Evolutionary conservation across 2,329 filamentous ascomycete genomes (phyloP), one percentile per base, ranked within the genome.

Genomic region (Ceratocystis albifundus): DNA sequence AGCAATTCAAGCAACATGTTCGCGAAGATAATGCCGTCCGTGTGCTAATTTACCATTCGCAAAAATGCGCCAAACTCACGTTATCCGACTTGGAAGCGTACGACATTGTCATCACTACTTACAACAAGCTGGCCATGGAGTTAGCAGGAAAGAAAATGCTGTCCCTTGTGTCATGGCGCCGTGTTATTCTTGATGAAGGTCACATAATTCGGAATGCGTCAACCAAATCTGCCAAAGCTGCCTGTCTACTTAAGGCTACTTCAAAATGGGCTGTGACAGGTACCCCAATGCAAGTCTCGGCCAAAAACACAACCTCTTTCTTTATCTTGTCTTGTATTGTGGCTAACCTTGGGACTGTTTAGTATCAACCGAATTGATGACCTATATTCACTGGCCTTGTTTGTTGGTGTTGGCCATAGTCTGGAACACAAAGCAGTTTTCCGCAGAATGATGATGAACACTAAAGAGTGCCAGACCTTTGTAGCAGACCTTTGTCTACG

Each of bases 21-120:
- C 81, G 84, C 46, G 74, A 79, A 4, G 81, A 87, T n/a, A 76
- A 83, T 66, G 76, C 79, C 1, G 83, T 90, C 5, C 84, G 80
- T 8, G 80, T 94, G 3, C 79, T 90, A 71, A 84, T 87, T 41
- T 94, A 93, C 72, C 89, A 96, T 72, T 88, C 88, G 0, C 76
- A 70, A 36, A 65, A 65, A 41, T 41, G 80, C 44, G 80, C 70
- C 79, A 85, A 84, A 69, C 77, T 81, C 66, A 80, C 82, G 65
- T 77, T 76, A 1, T 71, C 77, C 8, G 82, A 88, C 10, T 80
- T 96, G 61, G 74, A 78, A 65, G 75, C 84, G 20, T 88, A 88
- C 70, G 84, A 92, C 72, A 84, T 96, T 28, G 85, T 96, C 20
- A 84, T 96, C 70, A 93, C 90, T 1, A 94, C 88, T 62, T 96